phyloP scores from a whole-genome alignment of 2,329 filamentous ascomycete species.

The Talaromyces amestolkiae region DNA sequence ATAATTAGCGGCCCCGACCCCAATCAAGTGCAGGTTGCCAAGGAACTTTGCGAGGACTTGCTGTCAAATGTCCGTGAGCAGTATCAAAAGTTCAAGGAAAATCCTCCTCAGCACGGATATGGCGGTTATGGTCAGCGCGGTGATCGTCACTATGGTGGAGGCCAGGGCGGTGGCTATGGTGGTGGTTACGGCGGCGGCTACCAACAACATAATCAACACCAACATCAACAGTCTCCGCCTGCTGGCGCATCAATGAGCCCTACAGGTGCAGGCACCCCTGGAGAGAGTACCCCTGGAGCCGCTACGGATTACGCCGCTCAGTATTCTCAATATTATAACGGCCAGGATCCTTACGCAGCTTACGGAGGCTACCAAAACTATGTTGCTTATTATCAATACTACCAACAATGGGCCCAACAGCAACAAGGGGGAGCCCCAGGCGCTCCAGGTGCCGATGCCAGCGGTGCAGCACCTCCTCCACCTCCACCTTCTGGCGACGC shows the following conservation, averaged over 20 bases:
- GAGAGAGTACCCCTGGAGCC: slow-evolving; percentile 27
- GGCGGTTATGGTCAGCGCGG: slow-evolving; percentile 57
- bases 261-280: slow-evolving; percentile 44
- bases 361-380: slow-evolving; percentile 86
- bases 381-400: slow-evolving; percentile 62
- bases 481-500: slow-evolving; percentile 16
- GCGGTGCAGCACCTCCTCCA: slow-evolving; percentile 46
- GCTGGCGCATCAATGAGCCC: slow-evolving; percentile 42
- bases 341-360: slow-evolving; percentile 78
- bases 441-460: slow-evolving; percentile 37
- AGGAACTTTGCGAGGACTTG: slow-evolving; percentile 83
- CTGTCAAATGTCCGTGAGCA: slow-evolving; percentile 82
- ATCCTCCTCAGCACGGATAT: slow-evolving; percentile 65
- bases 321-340: slow-evolving; percentile 75
- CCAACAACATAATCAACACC: slow-evolving; percentile 36
- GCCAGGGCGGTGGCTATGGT: slow-evolving; percentile 25
- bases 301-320: slow-evolving; percentile 72
- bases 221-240: slow-evolving; percentile 43
- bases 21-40: slow-evolving; percentile 79
- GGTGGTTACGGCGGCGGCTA: slow-evolving; percentile 23
- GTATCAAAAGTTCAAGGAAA: slow-evolving; percentile 86
- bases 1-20: slow-evolving; percentile 73
- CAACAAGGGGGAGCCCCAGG: slow-evolving; percentile 44
- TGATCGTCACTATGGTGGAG: slow-evolving; percentile 42
- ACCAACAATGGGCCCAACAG: slow-evolving; percentile 62